Evolutionary conservation across 1,284 basidiomycete species (phyloP).

Genomic region (Tylopilus orsonianus): DNA sequence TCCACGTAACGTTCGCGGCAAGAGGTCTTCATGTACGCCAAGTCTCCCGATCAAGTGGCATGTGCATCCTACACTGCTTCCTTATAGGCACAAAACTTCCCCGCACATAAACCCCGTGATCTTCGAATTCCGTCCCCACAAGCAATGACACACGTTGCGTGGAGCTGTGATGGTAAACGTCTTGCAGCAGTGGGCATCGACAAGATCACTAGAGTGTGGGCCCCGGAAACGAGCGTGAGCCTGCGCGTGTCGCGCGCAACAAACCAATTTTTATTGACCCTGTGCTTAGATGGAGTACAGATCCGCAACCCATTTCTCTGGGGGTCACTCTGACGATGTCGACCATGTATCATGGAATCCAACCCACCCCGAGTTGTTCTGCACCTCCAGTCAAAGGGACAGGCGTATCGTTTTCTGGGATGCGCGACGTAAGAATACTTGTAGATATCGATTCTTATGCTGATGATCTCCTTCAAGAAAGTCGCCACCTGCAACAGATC

Average conservation of each 20-base stretch:
- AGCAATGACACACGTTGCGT: constrained; percentile 71
- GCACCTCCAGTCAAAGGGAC: constrained; percentile 73
- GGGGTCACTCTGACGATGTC: constrained; percentile 70
- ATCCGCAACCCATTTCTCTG: constrained; percentile 58
- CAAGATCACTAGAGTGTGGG: constrained; percentile 71
- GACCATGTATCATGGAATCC: constrained; percentile 81
- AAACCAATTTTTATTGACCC: background rate
- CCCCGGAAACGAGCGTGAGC: constrained; percentile 71
- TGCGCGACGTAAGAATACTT: constrained; percentile 58
- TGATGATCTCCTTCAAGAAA: constrained; percentile 48
- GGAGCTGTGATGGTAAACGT: constrained; percentile 79
- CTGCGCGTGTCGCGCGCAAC: background rate
- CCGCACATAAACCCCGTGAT: constrained; percentile 74
- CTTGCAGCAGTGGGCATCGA: constrained; percentile 77
- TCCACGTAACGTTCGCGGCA: constrained; percentile 64
- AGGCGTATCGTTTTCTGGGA: constrained; percentile 77
- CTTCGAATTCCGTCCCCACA: constrained; percentile 62
- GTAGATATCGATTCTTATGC: constrained; percentile 1
- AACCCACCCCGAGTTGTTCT: constrained; percentile 76
- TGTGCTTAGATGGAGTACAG: constrained; percentile 62
- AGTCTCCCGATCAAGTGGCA: constrained; percentile 10
- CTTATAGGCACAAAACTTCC: constrained; percentile 66
- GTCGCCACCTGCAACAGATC: constrained; percentile 59
- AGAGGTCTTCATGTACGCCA: constrained; percentile 69
- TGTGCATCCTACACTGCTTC: constrained; percentile 15